Evolutionary conservation across 805 yeast genomes (phyloP), one percentile per base, ranked within the genome.

Genomic region (Ogataea paraovalis): DNA sequence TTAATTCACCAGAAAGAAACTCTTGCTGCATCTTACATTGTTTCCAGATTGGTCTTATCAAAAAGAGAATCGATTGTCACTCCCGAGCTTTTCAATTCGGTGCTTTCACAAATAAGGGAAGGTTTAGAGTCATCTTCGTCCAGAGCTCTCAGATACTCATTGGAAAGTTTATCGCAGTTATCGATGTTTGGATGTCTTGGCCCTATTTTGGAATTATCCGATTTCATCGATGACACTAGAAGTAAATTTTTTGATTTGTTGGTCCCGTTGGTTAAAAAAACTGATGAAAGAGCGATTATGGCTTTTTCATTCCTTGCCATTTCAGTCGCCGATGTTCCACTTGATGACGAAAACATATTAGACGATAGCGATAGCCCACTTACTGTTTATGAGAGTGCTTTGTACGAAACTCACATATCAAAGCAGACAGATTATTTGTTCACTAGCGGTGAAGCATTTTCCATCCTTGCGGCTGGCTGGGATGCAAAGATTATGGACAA

Each of bases 361-460:
- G 36, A 20, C 14, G 57, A 55, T 6, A 55, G 52, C 7, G 72
- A 67, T 5, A 48, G 19, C 18, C 42, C 46, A 2, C 42, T 64
- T 4, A 51, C 55, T 8, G 50, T 54, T 1, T 71, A 70, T 46
- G 77, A 83, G 40, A 61, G 70, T 8, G 54, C 65, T 1, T 57
- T 89, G 1, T 81, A 74, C 55, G 83, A 78, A 3, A 74, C 86
- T 0, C 82, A 85, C 60, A 62, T 60, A 4, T 76, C 89, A 0
- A 88, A 85, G 52, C 88, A 86, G 50, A 71, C 80, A n/a, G 97
- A 92, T 50, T 78, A 72, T 43, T 66, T 85, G 19, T 88, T 92
- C 54, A 74, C 89, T 0, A 75, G 83, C 41, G 97, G 98, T 45
- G 98, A 92, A 61, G 90, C 96, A 0, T 66, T 91, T 18, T 73